Evolutionary conservation across 805 yeast genomes (phyloP).

Genomic region (Pichia exigua): DNA sequence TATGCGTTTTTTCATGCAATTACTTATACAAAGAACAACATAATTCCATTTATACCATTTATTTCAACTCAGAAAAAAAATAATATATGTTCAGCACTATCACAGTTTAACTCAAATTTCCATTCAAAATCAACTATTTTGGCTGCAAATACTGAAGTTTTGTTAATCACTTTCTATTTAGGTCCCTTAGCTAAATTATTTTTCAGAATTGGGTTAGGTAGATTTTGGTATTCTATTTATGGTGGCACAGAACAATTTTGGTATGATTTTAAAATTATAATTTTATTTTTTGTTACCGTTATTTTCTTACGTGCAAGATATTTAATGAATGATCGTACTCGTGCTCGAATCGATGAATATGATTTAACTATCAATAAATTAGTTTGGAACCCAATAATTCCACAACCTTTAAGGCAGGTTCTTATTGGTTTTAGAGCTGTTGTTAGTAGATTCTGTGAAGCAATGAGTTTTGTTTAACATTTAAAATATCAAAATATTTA

Average conservation of each 20-base stretch:
- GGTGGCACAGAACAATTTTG: slow-evolving; percentile 12
- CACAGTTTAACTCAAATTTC: slow-evolving; percentile 31
- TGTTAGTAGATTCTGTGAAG: slow-evolving; percentile 8
- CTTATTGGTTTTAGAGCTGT: slow-evolving; percentile 9
- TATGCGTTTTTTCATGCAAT: slow-evolving; percentile 60
- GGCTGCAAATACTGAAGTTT: slow-evolving; percentile 42
- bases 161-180: slow-evolving; percentile 32
- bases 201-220: slow-evolving; percentile 25
- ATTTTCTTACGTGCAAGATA: slow-evolving; percentile 55
- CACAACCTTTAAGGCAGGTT: slow-evolving; percentile 19
- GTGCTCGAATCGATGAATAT: slow-evolving; percentile 39
- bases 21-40: slow-evolving; percentile 45
- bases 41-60: slow-evolving; percentile 44
- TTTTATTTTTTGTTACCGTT: slow-evolving; percentile 38
- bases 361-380: slow-evolving; percentile 34
- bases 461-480: slow-evolving; percentile 10
- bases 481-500: too few species aligned
- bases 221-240: slow-evolving; percentile 25
- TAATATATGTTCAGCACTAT: slow-evolving; percentile 25
- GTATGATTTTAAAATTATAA: slow-evolving; percentile 25
- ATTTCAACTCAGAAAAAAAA: slow-evolving; percentile 20
- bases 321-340: slow-evolving; percentile 48
- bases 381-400: slow-evolving; percentile 32
- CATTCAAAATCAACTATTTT: slow-evolving; percentile 34
- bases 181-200: slow-evolving; percentile 35